Base-by-base conservation (phyloP, 495 filamentous ascomycete species). In the Penicillium waksmanii region DNA sequence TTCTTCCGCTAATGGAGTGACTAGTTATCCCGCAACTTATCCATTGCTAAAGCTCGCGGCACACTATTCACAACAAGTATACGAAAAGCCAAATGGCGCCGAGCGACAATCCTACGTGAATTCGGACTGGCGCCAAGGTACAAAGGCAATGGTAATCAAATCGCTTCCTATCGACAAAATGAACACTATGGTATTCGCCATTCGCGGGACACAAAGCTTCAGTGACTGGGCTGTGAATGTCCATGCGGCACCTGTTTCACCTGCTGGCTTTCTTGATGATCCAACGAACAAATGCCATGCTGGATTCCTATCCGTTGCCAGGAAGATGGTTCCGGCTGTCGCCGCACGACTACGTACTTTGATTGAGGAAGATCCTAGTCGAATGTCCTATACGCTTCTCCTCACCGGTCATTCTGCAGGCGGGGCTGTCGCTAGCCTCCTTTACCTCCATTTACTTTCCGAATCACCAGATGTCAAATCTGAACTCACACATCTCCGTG, bases 201-300 rank as follows among this genome's bases (percentile, higher is more conserved):
- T 95, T 52, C 84, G 91, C 6, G 91, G 91, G 1, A 90, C 83
- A 0, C 85, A 90, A 34, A 89, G 84, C 1, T 89, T 92, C 65
- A 86, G 90, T 77, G 91, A 95, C 72, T 95, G 91, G 91, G 81
- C 87, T 3, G 89, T 93, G 8, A 96, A 96, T 66, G 78, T 92
- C 5, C 83, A 87, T 19, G 82, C 84, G 0, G 81, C 80, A 8
- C 90, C 91, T 3, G 77, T 79, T 0, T 73, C 82, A 1, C 89
- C 91, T 0, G 55, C 56, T 0, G 85, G 83, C 0, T 93, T 94
- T 62, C 67, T 96, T 8, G 90, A 93, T 64, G 91, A 95, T 59
- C 73, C 82, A 3, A 82, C 81, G 27, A 95, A 94, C 64, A 75
- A 85, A 19, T 93, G 90, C 69, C 91, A 95, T 67, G 75, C 87